Base-by-base conservation (phyloP, 805 yeast species). In the Debaryomyces prosopidis region DNA sequence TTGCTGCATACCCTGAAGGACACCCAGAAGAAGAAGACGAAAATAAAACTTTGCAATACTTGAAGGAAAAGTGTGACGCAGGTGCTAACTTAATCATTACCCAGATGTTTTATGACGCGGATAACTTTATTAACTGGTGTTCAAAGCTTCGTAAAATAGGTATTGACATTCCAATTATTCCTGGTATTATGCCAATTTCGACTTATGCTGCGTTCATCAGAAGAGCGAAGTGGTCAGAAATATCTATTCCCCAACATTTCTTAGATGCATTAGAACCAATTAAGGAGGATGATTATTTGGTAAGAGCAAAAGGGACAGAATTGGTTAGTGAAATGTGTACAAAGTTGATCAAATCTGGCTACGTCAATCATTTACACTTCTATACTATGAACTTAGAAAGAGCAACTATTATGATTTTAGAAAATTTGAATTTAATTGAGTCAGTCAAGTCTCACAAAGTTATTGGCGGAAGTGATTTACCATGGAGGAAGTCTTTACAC, bases 141-240 rank as follows among this genome's bases (percentile, higher is more conserved):
- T 64, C 74, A 15, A 68, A 72, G 48, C 78, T 92, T 44, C 79
- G 92, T 54, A 81, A 75, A 17, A 71, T 73, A 17, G 97, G 96
- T 17, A 79, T 94, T 51, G 74, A 75, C 33, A 82, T 88, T 43
- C 98, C 98, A 23, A 87, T 94, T 53, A 85, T 94, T 48, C 99
- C 99, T 1, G 99, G 99, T 11, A 90, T 94, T 66, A 94, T 94
- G 99, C 99, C 99, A 17, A 91, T 94, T 47, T 84, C 96, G n/a
- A 89, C 97, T 3, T 91, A 92, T 68, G 87, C 95, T 19, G 82
- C 96, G 3, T 94, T 94, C 63, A 66, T 90, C 51, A 85, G 99
- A 72, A 82, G 99, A 64, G 96, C 97, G 15, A 82, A 82, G 44
- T 94, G 99, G 99, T 89, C 96, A 48, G 86, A 87, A 59, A 84